Evolutionary conservation across 305 asterid species (phyloP), one percentile per base, ranked within the genome.

Genomic region (Solanum hybrid): DNA sequence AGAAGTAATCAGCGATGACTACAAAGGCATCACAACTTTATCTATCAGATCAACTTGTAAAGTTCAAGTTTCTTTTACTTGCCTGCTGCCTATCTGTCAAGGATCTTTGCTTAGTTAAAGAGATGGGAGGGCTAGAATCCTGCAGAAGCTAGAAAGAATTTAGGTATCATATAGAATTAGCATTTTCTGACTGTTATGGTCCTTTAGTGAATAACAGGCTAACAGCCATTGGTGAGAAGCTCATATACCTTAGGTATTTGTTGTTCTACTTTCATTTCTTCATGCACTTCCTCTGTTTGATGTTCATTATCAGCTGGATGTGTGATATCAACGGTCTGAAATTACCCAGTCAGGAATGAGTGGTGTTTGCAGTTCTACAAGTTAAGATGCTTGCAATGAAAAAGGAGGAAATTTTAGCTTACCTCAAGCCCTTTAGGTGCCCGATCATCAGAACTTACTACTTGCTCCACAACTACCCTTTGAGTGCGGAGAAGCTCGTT

Each of bases 21-120:
- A 87, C 73, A 88, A 91, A 80, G 89, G 88, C 34, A 86, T 38
- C 34, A 26, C 36, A 41, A 51, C 11, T 38, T 83, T 77, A 39
- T 82, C 86, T 72, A 17, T 81, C 81, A 38, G 33, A 87, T 90
- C 38, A 33, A 80, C 77, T 89, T 81, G 90, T 36, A n/a, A 57
- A 65, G 81, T 72, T 87, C 87, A 88, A 82, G 90, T 91, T 91
- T 91, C 68, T 73, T 37, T 89, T 82, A 79, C 84, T 76, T 95
- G 95, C 99, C 98, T 97, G 99, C 93, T 96, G 99, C 93, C 95
- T 93, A 88, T 97, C 98, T 83, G 98, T 95, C 91, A 97, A 91
- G 90, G 99, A 96, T 95, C 95, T 96, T 94, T 96, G 99, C 94
- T 95, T 97, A 29, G 92, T 93, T 86, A 97, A 72, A 29, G 89